These are phyloP conservation scores for Hypomyces rosellus DNA, from an alignment of 2,329 filamentous ascomycete species.

Conservation along the genomic window DNA sequence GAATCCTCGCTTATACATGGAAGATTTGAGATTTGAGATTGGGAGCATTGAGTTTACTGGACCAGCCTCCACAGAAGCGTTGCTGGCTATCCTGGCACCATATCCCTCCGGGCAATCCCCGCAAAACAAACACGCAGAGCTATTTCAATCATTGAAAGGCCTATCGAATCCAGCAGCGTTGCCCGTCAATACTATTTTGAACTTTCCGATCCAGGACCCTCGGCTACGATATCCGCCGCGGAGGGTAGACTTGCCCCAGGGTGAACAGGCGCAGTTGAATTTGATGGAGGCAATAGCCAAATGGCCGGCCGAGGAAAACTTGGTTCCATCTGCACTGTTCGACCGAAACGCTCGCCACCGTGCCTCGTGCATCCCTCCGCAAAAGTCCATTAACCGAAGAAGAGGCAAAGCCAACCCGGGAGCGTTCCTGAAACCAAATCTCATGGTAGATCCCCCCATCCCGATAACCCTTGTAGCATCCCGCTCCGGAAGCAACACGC, in stretches of 20 bases:
- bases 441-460: constrained; percentile 64
- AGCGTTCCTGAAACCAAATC: constrained; percentile 47
- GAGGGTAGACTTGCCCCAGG: constrained; percentile 38
- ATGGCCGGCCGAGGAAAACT: constrained; percentile 58
- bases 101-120: constrained; percentile 29
- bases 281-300: constrained; percentile 56
- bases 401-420: constrained; percentile 60
- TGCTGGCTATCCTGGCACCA: constrained; percentile 61
- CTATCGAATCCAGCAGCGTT: constrained; percentile 64
- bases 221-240: constrained; percentile 71
- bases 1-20: constrained; percentile 55
- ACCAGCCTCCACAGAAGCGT: constrained; percentile 72
- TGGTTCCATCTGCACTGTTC: constrained; percentile 54
- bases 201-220: constrained; percentile 72
- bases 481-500: constrained; percentile 39
- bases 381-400: constrained; percentile 75
- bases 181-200: constrained; percentile 62
- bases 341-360: constrained; percentile 58
- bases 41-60: constrained; percentile 52
- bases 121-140: constrained; percentile 34
- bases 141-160: constrained; percentile 47
- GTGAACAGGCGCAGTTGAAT: constrained; percentile 27
- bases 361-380: constrained; percentile 62
- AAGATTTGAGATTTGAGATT: constrained; percentile 64
- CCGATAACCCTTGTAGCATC: constrained; percentile 67